A percentile compares a stretch with the other conserved stretches of the same genome.
Conservation (phyloP, 2,329 filamentous ascomycete species). For the Didymella lethalis region DNA sequence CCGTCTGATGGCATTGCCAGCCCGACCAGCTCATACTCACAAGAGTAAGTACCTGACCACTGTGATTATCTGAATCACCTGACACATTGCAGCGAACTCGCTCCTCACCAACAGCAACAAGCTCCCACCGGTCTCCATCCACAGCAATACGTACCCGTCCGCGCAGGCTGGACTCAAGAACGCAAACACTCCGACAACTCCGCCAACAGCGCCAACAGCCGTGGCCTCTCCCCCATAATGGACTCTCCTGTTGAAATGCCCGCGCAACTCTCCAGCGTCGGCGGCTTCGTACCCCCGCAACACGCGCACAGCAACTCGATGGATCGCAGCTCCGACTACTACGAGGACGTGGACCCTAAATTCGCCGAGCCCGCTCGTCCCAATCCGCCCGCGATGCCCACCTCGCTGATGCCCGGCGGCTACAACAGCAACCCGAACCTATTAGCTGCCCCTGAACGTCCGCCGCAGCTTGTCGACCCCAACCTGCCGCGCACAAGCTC, state of each 20-base stretch:
- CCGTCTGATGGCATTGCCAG: constrained; percentile 45
- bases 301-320: constrained; percentile 11
- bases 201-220: constrained; percentile 41
- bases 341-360: constrained; percentile 91
- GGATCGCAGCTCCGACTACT: constrained; percentile 67
- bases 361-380: constrained; percentile 67
- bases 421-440: constrained; percentile 45
- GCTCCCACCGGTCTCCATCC: constrained; percentile 38
- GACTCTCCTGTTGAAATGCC: constrained; percentile 49
- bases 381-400: constrained; percentile 42
- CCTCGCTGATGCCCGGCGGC: constrained; percentile 34
- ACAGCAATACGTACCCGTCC: constrained; percentile 57
- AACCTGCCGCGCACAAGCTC: constrained; percentile 55
- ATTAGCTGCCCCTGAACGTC: constrained; percentile 30
- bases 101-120: constrained; percentile 9
- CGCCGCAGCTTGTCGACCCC: constrained; percentile 37
- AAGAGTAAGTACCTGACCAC: constrained; percentile 67
- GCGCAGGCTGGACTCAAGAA: constrained; percentile 53
- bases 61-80: constrained; percentile 25
- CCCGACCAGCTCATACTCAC: constrained; percentile 74
- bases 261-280: constrained; percentile 40
- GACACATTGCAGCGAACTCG: constrained; percentile 24
- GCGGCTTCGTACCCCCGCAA: constrained; percentile 30
- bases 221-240: constrained; percentile 51
- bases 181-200: constrained; percentile 36